Evolutionary conservation across 495 filamentous ascomycete species (phyloP), one percentile per base, ranked within the genome.

Genomic region (Penicillium odoratum): DNA sequence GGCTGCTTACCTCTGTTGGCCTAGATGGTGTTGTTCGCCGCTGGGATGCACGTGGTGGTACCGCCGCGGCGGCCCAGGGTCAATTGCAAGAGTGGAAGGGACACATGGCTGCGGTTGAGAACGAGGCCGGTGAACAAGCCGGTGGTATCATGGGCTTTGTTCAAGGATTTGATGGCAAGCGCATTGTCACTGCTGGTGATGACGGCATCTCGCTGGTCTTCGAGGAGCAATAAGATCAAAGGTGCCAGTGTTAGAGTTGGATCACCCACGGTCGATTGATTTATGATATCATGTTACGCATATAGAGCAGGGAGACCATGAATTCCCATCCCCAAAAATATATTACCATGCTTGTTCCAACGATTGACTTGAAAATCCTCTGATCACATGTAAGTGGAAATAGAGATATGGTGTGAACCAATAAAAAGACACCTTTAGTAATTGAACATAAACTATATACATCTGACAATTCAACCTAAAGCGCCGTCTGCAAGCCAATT

Each of bases 111-210:
- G 87, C 87, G 30, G 86, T 88, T 0, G 91, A 96, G 62, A 91
- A 89, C 5, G 68, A 72, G 5, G 74, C 77, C n/a, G 77, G 74
- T 15, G 77, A 78, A 58, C 77, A 78, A 48, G 70, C 75, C n/a
- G 91, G 91, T 33, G 93, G 93, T 51, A 89, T 97, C 33, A 75
- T 97, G 70, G 93, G 87, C 0, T 97, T 97, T 69, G 90, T 94
- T 49, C 89, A 96, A 74, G 85, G 83, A 34, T 84, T 85, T 2
- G 85, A 88, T 55, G 72, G 76, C 26, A 75, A 77, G 65, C 80
- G 85, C 59, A 78, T 97, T 28, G 84, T 93, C 11, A 97, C 93
- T 16, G 93, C 91, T 4, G 93, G 93, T 28, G 93, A 97, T 78
- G 93, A 97, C 73, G 85, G 84, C 11, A 75, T 93, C 47, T 74